These are phyloP conservation scores for Saccharomycopsis synnaedendra DNA, from an alignment of 805 yeast species.

Conservation along the genomic window DNA sequence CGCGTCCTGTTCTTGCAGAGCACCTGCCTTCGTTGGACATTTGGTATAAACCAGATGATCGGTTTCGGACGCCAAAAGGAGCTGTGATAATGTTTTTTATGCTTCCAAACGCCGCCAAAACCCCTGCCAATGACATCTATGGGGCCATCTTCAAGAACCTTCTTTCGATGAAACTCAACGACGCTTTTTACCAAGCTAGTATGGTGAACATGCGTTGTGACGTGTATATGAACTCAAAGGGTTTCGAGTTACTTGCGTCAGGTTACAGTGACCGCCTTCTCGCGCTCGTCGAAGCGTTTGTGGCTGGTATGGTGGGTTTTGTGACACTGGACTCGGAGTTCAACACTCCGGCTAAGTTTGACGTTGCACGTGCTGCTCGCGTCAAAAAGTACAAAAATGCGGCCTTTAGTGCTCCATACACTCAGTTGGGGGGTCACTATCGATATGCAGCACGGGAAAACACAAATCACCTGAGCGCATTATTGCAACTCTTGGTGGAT, in stretches of 20 bases:
- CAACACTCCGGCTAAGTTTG: constrained; percentile 39
- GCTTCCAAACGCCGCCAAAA: constrained; percentile 48
- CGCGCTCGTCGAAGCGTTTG: constrained; percentile 47
- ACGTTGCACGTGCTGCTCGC: constrained; percentile 52
- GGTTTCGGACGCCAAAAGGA: constrained; percentile 82
- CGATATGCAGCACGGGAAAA: constrained; percentile 60
- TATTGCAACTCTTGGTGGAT: constrained; percentile 33
- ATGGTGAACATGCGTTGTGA: constrained; percentile 63
- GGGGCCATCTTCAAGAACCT: constrained; percentile 58
- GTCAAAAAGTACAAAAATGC: constrained; percentile 55
- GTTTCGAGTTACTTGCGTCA: constrained; percentile 50
- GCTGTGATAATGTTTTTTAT: constrained; percentile 52
- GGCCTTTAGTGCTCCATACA: constrained; percentile 65
- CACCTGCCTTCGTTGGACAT: constrained; percentile 37
- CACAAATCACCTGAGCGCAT: constrained; percentile 55
- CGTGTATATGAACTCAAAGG: constrained; percentile 53
- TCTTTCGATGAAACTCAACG: constrained; percentile 64
- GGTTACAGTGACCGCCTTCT: constrained; percentile 83
- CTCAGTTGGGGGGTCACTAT: constrained; percentile 57
- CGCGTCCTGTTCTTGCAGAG: constrained; percentile 50
- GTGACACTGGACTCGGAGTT: constrained; percentile 8
- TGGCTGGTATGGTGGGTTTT: constrained; percentile 34
- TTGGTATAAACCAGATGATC: constrained; percentile 89
- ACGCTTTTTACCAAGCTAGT: constrained; percentile 72
- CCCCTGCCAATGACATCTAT: constrained; percentile 46